Evolutionary conservation across 805 yeast species (phyloP), one percentile per base, ranked within the genome.

Genomic region (Cyberlindnera bimundalis): DNA sequence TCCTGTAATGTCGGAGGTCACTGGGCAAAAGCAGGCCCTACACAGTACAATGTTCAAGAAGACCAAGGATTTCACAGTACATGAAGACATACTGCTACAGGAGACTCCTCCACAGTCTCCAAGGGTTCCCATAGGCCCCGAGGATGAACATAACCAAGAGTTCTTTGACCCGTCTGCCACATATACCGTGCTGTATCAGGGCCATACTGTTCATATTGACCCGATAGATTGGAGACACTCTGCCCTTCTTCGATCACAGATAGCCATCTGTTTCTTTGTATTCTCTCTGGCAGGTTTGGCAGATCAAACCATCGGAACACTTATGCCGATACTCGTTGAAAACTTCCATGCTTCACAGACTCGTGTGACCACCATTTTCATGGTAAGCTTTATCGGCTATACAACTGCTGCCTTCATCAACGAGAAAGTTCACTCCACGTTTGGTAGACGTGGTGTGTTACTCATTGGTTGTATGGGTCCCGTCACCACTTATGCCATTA

Each of bases 241-340:
- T 2, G 61, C 71, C 53, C 60, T 66, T 19, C 56, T 79, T 11
- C 65, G 65, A 42, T 14, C 53, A 6, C 83, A 79, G 55, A 61
- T 78, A 17, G 2, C 62, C 0, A 55, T 70, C 0, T 56, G 68
- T 1, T 72, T 64, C 44, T 29, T 60, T 18, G 53, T 66, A 1
- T 73, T 78, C 50, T 54, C 68, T 2, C 51, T 76, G 1, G 59
- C 74, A 41, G 88, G 88, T 0, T 53, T 80, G 20, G 67, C 71
- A 6, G 87, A 81, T 49, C 83, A 80, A 54, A 66, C 82, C 0
- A 57, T 78, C 16, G 87, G 87, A 0, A 70, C 84, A 0, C 54
- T 80, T 27, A 64, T 81, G 45, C 82, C 84, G 2, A 62, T 69
- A 28, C 48, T 79, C 12, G 71, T 76, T 40, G 56, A 53, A 4